Base-by-base conservation (phyloP, 345 rosid species). In the Balakata baccata region DNA sequence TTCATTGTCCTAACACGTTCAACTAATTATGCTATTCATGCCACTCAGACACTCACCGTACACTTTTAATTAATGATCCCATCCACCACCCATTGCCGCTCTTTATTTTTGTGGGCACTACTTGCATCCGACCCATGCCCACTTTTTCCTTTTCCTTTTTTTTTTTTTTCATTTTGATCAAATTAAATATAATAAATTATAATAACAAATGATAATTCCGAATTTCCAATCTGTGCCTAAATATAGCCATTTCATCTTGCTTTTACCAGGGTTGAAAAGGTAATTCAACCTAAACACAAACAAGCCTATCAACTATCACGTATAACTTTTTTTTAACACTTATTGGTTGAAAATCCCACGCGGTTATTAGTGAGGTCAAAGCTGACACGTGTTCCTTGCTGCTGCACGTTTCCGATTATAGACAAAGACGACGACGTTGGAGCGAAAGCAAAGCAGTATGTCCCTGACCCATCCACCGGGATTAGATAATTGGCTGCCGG, bases 321-420 rank as follows among this genome's bases (percentile, higher is more conserved):
- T 49, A 18, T 17, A 29, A 45, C 69, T 22, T 7, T 22, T 62
- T 23, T 20, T 41, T 86, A 90, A 80, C 98, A 94, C 70, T 88
- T 83, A 67, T 76, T 82, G 58, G 89, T 64, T 20, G 98, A 75
- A 80, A 95, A 84, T 16, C 94, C 96, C 37, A 95, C 81, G 29
- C 78, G 83, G 17, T 73, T 89, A 23, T 86, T 89, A 8, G 89
- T 87, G 57, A 95, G 75, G 78, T 95, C 97, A 68, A 78, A 95
- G 79, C 84, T 82, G 80, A 95, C 92, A 71, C 99, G 98, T 81
- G 86, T 91, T 79, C 97, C 93, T 77, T 92, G 97, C 78, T 92
- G 98, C 86, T 95, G 99, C 51, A 95, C 96, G 58, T 95, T 95
- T 54, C 99, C 99, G 34, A 95, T 91, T 64, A 95, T 95, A 0